phyloP scores from a whole-genome alignment of 1,284 basidiomycete species.

The Cutaneotrichosporon sp. region DNA sequence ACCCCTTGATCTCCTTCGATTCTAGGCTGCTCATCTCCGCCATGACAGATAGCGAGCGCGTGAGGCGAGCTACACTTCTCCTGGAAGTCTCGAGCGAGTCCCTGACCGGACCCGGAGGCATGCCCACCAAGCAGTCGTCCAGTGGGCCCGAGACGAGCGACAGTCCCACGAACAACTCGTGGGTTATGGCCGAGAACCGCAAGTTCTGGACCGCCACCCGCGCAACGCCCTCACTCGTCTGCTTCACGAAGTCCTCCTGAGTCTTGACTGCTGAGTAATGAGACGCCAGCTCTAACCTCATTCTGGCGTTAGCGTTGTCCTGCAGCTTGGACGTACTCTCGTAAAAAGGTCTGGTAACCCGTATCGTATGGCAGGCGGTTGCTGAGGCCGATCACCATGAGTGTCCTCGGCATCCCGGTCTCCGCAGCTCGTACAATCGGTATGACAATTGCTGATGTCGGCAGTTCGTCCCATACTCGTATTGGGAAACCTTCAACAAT shows the following conservation, averaged over 20 bases:
- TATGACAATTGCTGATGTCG: conserved; percentile 45
- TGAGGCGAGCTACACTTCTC: conserved; percentile 40
- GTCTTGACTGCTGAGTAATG: neutral
- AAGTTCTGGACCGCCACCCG: conserved; percentile 19
- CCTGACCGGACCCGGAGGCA: conserved; percentile 27
- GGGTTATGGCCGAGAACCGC: conserved; percentile 43
- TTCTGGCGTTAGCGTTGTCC: neutral
- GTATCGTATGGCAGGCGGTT: conserved; percentile 42
- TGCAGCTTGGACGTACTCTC: conserved; percentile 19
- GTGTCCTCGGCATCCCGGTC: conserved; percentile 34
- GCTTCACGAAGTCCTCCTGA: neutral
- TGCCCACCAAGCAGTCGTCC: conserved; percentile 35
- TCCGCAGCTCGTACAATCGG: conserved; percentile 44
- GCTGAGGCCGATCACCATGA: conserved; percentile 48
- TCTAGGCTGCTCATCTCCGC: conserved; percentile 46
- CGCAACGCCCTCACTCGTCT: neutral
- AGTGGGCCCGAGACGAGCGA: conserved; percentile 44
- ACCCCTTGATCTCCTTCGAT: conserved; percentile 40
- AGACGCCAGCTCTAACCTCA: neutral
- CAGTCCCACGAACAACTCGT: conserved; percentile 48
- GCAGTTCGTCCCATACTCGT: conserved; percentile 44
- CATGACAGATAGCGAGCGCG: conserved; percentile 43
- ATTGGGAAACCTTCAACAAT: conserved; percentile 38
- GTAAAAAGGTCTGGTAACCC: conserved; percentile 42
- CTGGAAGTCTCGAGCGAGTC: conserved; percentile 42